A percentile compares a stretch with the other conserved stretches of the same genome.
phyloP scores from a whole-genome alignment of 2,329 filamentous ascomycete genomes.

The Xylaria sp. region DNA sequence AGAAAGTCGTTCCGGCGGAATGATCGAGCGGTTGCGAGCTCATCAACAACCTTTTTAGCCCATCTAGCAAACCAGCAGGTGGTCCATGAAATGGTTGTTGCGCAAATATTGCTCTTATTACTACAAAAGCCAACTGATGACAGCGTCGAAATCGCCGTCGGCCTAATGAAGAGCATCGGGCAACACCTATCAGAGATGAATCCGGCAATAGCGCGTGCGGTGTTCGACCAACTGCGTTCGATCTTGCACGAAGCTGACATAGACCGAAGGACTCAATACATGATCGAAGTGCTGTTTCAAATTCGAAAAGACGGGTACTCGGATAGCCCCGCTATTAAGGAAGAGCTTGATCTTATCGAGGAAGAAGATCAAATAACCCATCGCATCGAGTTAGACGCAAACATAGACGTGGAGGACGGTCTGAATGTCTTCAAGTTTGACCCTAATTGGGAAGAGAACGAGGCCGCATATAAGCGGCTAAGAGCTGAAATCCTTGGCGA shows the following conservation, averaged over 20 bases:
- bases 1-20: conserved; percentile 95
- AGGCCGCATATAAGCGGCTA: conserved; percentile 87
- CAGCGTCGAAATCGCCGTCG: conserved; percentile 96
- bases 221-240: conserved; percentile 95
- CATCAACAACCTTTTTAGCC: conserved; percentile 92
- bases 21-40: conserved; percentile 94
- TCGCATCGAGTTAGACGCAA: conserved; percentile 81
- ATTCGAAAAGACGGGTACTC: conserved; percentile 97
- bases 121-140: conserved; percentile 97
- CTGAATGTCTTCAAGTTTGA: conserved; percentile 98
- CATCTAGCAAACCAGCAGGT: conserved; percentile 97
- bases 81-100: conserved; percentile 90
- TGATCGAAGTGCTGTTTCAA: conserved; percentile 98
- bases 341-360: conserved; percentile 94
- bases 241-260: conserved; percentile 97
- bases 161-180: conserved; percentile 90
- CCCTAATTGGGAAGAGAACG: conserved; percentile 86
- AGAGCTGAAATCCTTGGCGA: conserved; percentile 96
- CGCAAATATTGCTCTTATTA: conserved; percentile 90
- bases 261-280: conserved; percentile 98
- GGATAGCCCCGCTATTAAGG: conserved; percentile 88
- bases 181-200: conserved; percentile 97
- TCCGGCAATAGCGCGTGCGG: conserved; percentile 82
- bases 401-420: conserved; percentile 84
- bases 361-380: conserved; percentile 99